A percentile compares a stretch with the other conserved stretches of the same genome.
These are phyloP conservation scores for Saussurea involucrata DNA, from an alignment of 129 eudicot genomes.

Conservation along the genomic window DNA sequence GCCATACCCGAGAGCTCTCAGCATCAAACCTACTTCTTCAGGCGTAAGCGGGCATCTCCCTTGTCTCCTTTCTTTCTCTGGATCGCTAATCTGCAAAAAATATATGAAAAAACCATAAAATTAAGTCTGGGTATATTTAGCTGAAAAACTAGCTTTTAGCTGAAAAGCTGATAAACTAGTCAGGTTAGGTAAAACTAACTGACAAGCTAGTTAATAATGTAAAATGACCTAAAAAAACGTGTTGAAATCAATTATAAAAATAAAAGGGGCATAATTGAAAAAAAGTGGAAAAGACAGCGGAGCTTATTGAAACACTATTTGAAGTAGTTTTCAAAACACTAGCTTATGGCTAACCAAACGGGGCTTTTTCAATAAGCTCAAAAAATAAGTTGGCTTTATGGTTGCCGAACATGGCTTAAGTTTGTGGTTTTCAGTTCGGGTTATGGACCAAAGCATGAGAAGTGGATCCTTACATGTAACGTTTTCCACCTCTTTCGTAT, in stretches of 20 bases:
- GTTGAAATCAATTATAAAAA: not conserved
- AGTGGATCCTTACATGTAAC: constrained; percentile 54
- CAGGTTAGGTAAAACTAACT: not conserved
- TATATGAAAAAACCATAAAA: not conserved
- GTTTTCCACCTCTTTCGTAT: constrained; percentile 89
- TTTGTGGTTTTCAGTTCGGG: not conserved
- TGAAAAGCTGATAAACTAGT: not conserved
- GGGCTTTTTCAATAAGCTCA: not conserved
- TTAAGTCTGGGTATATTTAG: not conserved
- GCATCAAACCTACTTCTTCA: constrained; percentile 85
- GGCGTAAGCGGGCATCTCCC: constrained; percentile 93
- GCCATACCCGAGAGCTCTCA: constrained; percentile 82
- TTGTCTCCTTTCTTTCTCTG: constrained; percentile 82
- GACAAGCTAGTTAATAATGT: not conserved
- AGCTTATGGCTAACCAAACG: not conserved
- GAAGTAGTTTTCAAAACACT: not conserved
- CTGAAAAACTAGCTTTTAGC: not conserved
- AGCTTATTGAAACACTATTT: not conserved
- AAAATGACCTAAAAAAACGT: not conserved
- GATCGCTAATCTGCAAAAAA: constrained; percentile 50
- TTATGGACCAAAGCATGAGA: constrained; percentile 5
- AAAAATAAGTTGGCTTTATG: not conserved
- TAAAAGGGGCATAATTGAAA: not conserved
- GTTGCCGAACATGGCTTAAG: not conserved
- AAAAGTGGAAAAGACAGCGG: not conserved